phyloP scores from a whole-genome alignment of 257 asterid genomes.

The Lavandula angustifolia region DNA sequence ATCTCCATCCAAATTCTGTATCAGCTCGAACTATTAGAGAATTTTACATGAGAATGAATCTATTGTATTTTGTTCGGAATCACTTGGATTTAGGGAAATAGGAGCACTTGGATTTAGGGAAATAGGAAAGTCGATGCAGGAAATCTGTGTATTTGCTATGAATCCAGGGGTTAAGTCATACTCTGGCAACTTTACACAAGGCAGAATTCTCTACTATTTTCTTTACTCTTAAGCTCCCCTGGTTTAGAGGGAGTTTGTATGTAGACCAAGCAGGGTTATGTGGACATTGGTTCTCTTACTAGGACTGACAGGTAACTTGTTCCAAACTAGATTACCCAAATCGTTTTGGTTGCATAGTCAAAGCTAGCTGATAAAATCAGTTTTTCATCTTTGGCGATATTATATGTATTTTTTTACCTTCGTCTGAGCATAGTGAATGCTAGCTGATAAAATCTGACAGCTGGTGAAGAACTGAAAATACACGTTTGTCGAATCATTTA shows the following conservation, averaged over 20 bases:
- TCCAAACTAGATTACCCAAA: neutral
- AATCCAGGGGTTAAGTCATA: too few relatives aligned
- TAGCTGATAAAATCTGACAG: conserved; percentile 11
- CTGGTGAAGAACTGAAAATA: conserved; percentile 18
- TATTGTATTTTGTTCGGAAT: neutral
- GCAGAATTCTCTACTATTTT: too few relatives aligned
- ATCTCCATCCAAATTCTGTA: neutral
- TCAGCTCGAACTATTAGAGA: conserved; percentile 5
- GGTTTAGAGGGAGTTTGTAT: neutral
- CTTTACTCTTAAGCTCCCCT: too few relatives aligned
- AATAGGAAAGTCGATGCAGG: neutral
- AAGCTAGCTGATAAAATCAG: too few relatives aligned
- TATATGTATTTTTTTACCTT: conserved; percentile 3
- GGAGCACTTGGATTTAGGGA: neutral
- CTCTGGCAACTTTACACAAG: too few relatives aligned
- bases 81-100: neutral
- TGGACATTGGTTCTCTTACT: neutral
- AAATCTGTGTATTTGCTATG: neutral
- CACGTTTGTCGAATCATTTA: conserved; percentile 6
- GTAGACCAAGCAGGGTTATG: neutral
- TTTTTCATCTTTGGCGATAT: neutral
- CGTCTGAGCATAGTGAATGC: conserved; percentile 1
- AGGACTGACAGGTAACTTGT: neutral
- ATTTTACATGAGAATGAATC: neutral
- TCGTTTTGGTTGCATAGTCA: conserved; percentile 14